Evolutionary conservation across 768 basidiomycete species (phyloP).

Genomic region (Collybiopsis luxurians): DNA sequence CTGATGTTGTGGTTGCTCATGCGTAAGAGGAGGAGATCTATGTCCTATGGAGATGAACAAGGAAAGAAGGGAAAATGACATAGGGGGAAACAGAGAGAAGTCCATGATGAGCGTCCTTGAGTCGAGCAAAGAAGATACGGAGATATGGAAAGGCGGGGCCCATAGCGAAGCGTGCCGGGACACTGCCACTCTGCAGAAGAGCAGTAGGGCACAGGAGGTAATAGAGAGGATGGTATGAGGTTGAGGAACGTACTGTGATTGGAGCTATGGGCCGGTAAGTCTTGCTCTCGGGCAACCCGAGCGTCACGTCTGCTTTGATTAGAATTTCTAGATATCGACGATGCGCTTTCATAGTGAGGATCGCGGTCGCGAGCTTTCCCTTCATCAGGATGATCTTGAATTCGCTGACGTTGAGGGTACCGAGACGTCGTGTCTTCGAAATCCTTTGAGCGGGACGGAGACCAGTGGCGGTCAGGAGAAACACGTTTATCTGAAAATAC

Average conservation of each 20-base stretch:
- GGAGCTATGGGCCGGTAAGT: neutral
- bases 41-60: conserved; percentile 37
- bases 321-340: neutral
- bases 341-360: neutral
- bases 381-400: conserved; percentile 5
- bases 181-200: too few relatives aligned
- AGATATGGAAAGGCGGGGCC: conserved; percentile 26
- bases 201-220: neutral
- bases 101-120: conserved; percentile 43
- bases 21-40: conserved; percentile 39
- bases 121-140: conserved; percentile 27
- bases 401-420: neutral
- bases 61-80: conserved; percentile 22
- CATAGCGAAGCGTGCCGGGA: neutral
- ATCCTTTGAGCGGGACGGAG: neutral
- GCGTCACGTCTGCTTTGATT: neutral
- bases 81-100: conserved; percentile 27
- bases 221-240: conserved; percentile 6
- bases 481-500: neutral
- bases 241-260: conserved; percentile 9
- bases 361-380: neutral
- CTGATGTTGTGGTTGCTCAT: conserved; percentile 26
- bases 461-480: conserved; percentile 3
- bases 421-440: conserved; percentile 2
- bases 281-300: conserved; percentile 2